phyloP scores from a whole-genome alignment of 2,329 filamentous ascomycete genomes.

The Neodidymelliopsis sp. region DNA sequence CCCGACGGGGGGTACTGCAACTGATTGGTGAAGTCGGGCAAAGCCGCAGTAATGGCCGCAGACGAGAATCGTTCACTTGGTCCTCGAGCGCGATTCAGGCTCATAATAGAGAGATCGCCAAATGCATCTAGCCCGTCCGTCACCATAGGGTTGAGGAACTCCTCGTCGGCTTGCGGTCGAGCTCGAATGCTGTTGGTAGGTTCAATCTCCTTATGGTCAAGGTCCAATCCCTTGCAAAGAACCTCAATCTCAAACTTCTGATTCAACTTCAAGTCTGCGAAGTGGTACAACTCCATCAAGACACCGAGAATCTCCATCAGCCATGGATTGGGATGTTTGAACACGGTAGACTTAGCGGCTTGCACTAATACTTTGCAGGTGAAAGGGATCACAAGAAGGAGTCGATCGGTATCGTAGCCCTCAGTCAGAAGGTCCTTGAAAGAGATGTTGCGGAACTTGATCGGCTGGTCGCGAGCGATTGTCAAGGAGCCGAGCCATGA shows the following conservation, averaged over 20 bases:
- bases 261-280: slow-evolving; percentile 92
- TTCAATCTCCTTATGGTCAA: slow-evolving; percentile 93
- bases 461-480: slow-evolving; percentile 90
- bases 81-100: slow-evolving; percentile 71
- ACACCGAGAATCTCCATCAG: slow-evolving; percentile 93
- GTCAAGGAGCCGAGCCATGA: slow-evolving; percentile 94
- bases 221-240: slow-evolving; percentile 85
- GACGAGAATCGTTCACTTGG: slow-evolving; percentile 77
- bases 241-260: slow-evolving; percentile 99
- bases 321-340: slow-evolving; percentile 96
- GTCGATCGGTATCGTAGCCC: slow-evolving; percentile 88
- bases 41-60: slow-evolving; percentile 76
- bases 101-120: slow-evolving; percentile 72
- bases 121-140: slow-evolving; percentile 78
- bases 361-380: slow-evolving; percentile 95
- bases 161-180: slow-evolving; percentile 70
- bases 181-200: slow-evolving; percentile 87
- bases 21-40: slow-evolving; percentile 83
- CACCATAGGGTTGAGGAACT: slow-evolving; percentile 62
- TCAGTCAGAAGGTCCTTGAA: slow-evolving; percentile 96
- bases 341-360: slow-evolving; percentile 83
- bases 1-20: slow-evolving; percentile 77
- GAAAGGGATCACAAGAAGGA: slow-evolving; percentile 94
- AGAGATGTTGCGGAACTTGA: slow-evolving; percentile 94
- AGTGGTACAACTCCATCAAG: slow-evolving; percentile 91